These are phyloP conservation scores for Xylaria grammica DNA, from an alignment of 495 filamentous ascomycete species.

Conservation along the genomic window DNA sequence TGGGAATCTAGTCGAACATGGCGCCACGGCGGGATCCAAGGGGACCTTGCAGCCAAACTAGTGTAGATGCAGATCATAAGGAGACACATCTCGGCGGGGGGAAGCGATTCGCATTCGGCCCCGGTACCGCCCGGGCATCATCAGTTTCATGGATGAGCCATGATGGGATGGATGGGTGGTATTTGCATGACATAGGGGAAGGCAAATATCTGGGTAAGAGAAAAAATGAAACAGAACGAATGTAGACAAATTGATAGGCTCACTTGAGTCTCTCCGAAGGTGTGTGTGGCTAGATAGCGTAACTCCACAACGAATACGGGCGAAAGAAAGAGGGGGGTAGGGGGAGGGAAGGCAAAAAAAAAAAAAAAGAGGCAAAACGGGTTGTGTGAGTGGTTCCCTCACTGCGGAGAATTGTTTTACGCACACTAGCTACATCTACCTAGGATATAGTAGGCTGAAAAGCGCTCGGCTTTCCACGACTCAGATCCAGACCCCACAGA, in stretches of 20 bases:
- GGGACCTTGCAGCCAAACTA: conserved; percentile 23
- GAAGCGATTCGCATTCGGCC: conserved; percentile 8
- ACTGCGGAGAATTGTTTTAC: background rate
- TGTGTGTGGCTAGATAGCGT: background rate
- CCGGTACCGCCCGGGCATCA: conserved; percentile 4
- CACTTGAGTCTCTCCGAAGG: background rate
- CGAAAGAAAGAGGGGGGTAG: no score
- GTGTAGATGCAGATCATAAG: conserved; percentile 24
- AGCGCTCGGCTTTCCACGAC: conserved; percentile 3
- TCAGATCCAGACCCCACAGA: background rate
- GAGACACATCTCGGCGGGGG: conserved; percentile 16
- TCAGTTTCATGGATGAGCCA: conserved; percentile 11
- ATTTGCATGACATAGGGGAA: background rate
- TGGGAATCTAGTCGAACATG: conserved; percentile 33
- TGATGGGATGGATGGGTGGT: background rate
- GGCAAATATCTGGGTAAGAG: background rate
- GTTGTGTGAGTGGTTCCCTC: conserved; percentile 8
- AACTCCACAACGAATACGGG: background rate
- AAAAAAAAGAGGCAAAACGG: background rate
- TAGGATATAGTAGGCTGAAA: background rate
- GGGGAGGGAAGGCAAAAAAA: background rate
- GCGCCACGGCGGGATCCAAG: conserved; percentile 26
- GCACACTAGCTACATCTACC: background rate
- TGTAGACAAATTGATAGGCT: background rate
- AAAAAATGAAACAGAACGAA: background rate